Percentiles rank a stretch among this genome's conserved stretches.
Evolutionary conservation across 805 yeast genomes (phyloP).

Genomic region (Yarrowia sp.): DNA sequence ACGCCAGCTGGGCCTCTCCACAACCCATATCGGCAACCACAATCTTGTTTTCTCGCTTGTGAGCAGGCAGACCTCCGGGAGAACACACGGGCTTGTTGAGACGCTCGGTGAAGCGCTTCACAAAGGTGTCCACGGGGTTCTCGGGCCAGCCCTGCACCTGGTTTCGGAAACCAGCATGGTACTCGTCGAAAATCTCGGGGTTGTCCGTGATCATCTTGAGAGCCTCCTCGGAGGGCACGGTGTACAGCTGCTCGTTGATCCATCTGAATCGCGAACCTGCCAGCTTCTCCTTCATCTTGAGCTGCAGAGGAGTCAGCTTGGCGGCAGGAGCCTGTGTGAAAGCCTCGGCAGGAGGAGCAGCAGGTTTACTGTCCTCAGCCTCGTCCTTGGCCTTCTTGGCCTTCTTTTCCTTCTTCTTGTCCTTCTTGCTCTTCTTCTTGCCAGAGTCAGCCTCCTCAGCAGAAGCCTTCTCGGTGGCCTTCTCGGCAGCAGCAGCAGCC

Average conservation of each 20-base stretch:
- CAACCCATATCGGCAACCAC: constrained; percentile 99
- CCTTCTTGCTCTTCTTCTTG: constrained; percentile 35
- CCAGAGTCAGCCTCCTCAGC: constrained; percentile 24
- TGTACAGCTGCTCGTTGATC: constrained; percentile 97
- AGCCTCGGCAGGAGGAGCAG: constrained; percentile 14
- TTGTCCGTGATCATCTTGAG: constrained; percentile 73
- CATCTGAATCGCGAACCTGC: constrained; percentile 96
- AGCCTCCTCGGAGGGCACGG: constrained; percentile 80
- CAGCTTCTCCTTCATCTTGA: constrained; percentile 92
- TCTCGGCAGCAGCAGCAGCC: constrained; percentile 9
- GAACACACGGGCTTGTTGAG: constrained; percentile 76
- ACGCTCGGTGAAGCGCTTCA: constrained; percentile 64
- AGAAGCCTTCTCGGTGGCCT: constrained; percentile 38
- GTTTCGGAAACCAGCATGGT: constrained; percentile 92
- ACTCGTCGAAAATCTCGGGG: constrained; percentile 90
- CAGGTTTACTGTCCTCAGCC: constrained; percentile 40
- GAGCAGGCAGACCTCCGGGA: constrained; percentile 90
- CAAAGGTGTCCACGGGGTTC: constrained; percentile 94
- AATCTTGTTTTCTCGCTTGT: constrained; percentile 59
- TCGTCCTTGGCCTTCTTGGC: constrained; percentile 41
- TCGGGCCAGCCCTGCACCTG: constrained; percentile 99
- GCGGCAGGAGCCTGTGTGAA: constrained; percentile 28
- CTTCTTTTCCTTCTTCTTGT: constrained; percentile 41
- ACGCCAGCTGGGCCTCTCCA: constrained; percentile 91
- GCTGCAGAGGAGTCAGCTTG: constrained; percentile 58